Evolutionary conservation across 768 basidiomycete species (phyloP).

Genomic region (Candolleomyces eurysporus): DNA sequence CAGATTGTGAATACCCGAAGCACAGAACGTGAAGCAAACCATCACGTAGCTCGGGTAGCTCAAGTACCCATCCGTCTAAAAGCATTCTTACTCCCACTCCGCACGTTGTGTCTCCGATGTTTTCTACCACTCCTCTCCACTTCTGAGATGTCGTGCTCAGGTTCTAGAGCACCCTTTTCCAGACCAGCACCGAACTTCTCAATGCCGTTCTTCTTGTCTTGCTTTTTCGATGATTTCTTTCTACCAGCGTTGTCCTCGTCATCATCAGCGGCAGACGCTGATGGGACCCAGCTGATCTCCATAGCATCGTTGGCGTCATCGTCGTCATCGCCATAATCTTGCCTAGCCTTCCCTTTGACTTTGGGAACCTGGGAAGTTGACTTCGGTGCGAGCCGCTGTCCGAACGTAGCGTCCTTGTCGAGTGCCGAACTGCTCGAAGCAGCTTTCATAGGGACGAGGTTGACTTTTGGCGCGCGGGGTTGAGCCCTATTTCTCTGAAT

Average conservation of each 20-base stretch:
- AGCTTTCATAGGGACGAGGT: constrained; percentile 65
- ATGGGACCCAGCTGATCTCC: constrained; percentile 83
- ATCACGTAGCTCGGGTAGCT: neutral
- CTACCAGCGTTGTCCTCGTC: constrained; percentile 29
- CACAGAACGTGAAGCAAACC: neutral
- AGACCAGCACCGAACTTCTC: constrained; percentile 86
- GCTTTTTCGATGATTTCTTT: constrained; percentile 28
- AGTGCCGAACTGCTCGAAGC: constrained; percentile 24
- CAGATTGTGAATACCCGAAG: neutral
- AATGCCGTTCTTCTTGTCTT: constrained; percentile 48
- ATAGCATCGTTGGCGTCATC: constrained; percentile 50
- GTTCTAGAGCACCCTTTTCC: constrained; percentile 69
- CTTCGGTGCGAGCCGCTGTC: constrained; percentile 53
- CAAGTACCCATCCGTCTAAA: constrained; percentile 43
- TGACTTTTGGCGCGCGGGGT: constrained; percentile 50
- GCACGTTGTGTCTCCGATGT: constrained; percentile 69
- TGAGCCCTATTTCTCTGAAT: constrained; percentile 34
- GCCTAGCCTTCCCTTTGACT: constrained; percentile 5
- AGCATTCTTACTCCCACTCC: constrained; percentile 90
- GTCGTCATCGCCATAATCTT: constrained; percentile 3
- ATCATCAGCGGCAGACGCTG: constrained; percentile 34
- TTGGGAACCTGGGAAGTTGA: constrained; percentile 8
- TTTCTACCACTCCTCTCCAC: constrained; percentile 77
- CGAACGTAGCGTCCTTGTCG: constrained; percentile 63
- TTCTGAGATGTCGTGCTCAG: constrained; percentile 46